A percentile compares a stretch with the other conserved stretches of the same genome.
Conservation (phyloP, 1,284 basidiomycete species). For the Ustilago bromivora region DNA sequence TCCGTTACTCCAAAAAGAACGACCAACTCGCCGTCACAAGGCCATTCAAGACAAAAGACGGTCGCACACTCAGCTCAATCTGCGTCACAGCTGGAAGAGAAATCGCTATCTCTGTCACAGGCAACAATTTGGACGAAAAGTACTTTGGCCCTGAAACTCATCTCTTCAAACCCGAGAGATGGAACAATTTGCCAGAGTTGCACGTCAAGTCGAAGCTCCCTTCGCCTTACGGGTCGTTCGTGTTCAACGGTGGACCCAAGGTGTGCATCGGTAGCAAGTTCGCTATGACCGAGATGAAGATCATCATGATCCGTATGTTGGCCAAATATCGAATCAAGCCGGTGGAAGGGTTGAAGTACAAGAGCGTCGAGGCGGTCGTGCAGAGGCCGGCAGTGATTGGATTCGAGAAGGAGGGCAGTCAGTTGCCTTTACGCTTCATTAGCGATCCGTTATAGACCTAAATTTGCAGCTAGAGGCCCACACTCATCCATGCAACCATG, state of each 20-base stretch:
- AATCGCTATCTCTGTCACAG: constrained; percentile 49
- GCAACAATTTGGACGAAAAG: constrained; percentile 40
- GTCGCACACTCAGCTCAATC: constrained; percentile 55
- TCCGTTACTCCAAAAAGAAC: constrained; percentile 52
- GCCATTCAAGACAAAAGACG: constrained; percentile 52
- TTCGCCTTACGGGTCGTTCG: constrained; percentile 57
- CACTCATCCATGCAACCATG: not conserved
- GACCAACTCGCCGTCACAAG: constrained; percentile 62
- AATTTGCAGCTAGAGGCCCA: not conserved
- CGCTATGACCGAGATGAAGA: constrained; percentile 58
- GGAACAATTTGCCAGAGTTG: constrained; percentile 50
- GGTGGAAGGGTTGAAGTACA: constrained; percentile 44
- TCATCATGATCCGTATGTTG: constrained; percentile 41
- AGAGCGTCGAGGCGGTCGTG: constrained; percentile 52
- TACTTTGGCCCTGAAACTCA: constrained; percentile 62
- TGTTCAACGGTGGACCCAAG: constrained; percentile 59
- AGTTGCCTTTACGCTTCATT: constrained; percentile 41
- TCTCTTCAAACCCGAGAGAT: constrained; percentile 61
- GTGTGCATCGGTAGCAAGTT: constrained; percentile 64
- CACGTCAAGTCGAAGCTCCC: constrained; percentile 35
- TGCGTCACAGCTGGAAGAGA: constrained; percentile 43
- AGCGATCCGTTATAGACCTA: constrained; percentile 27
- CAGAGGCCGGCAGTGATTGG: constrained; percentile 51
- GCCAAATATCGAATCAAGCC: constrained; percentile 42
- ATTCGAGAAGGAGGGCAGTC: constrained; percentile 47